Base-by-base conservation (phyloP, 768 basidiomycete species). In the Termitomyces sp. region DNA sequence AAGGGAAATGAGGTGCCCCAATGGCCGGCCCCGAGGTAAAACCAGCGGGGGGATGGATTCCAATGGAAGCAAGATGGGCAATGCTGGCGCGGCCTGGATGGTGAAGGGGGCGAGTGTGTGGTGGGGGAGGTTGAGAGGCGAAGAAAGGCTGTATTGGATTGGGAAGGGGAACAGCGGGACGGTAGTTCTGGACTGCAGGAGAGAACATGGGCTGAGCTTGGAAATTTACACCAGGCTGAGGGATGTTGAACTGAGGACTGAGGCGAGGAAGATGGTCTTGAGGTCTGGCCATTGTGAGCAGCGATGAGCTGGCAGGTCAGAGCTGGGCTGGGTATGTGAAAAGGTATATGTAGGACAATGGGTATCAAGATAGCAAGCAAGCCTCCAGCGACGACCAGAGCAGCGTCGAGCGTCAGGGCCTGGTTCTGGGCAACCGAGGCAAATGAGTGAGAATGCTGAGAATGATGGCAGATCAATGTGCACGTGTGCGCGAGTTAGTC, bases 131-230 rank as follows among this genome's bases (percentile, higher is more conserved):
- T 37, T 75, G 78, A 1, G 73, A 75, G 36, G 76, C 73, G 61
- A 88, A 89, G 72, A 85, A 88, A 20, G 82, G 69, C 67, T 91
- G 89, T 77, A 91, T 72, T 50, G 81, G 63, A 57, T 73, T 78
- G 58, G 65, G 71, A 61, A 76, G 71, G 36, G 81, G 81, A 61
- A 81, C 82, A 0, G 79, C 69, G 0, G 86, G 82, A 61, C 82
- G 84, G 72, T 83, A 85, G 45, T 78, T 72, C 37, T 84, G 87
- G 44, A 88, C 71, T 46, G 79, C 82, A 7, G 89, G 87, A 6
- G 89, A 88, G 69, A 78, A 89, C 63, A 87, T 71, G 53, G 76
- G 76, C 61, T 78, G 81, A 65, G 51, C 74, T 67, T 55, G 57
- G 58, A 77, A 78, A 36, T 51, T 55, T 2, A 53, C 31, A n/a